These are phyloP conservation scores for Castanea mollissima DNA, from an alignment of 306 rosid genomes.

Conservation along the genomic window DNA sequence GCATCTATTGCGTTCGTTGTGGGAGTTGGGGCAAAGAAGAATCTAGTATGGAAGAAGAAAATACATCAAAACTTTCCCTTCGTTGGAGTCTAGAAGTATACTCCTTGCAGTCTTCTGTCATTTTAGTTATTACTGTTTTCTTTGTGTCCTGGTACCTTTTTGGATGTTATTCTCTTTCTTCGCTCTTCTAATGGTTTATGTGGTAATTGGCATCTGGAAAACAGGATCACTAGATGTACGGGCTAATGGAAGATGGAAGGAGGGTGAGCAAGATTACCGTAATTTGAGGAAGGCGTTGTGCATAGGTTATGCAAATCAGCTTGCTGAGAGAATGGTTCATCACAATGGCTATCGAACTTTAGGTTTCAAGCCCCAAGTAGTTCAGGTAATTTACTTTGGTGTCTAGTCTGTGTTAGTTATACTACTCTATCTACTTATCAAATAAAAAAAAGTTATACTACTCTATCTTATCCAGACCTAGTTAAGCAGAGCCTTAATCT, in stretches of 20 bases:
- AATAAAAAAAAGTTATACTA: neutral
- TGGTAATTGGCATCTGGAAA: slow-evolving; percentile 11
- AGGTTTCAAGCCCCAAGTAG: slow-evolving; percentile 83
- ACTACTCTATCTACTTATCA: neutral
- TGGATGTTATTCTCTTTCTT: slow-evolving; percentile 6
- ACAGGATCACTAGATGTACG: slow-evolving; percentile 66
- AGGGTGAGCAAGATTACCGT: slow-evolving; percentile 46
- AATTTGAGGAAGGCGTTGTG: slow-evolving; percentile 88
- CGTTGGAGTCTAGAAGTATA: neutral
- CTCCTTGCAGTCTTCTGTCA: neutral
- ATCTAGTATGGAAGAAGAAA: neutral
- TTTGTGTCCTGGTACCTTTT: neutral
- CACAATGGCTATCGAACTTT: slow-evolving; percentile 96
- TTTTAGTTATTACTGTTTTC: slow-evolving; percentile 3
- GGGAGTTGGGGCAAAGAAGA: neutral
- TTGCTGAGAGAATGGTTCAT: slow-evolving; percentile 91
- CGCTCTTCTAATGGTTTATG: neutral
- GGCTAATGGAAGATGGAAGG: slow-evolving; percentile 46
- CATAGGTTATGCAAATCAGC: slow-evolving; percentile 91
- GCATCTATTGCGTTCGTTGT: neutral
- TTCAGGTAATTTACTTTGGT: slow-evolving; percentile 59
- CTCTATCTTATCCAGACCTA: slow-evolving; percentile 10
- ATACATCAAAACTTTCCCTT: neutral
- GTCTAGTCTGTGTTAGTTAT: slow-evolving; percentile 6
- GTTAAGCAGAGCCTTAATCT: slow-evolving; percentile 3